phyloP scores from a whole-genome alignment of 768 basidiomycete genomes.

The Lentinula aciculospora region DNA sequence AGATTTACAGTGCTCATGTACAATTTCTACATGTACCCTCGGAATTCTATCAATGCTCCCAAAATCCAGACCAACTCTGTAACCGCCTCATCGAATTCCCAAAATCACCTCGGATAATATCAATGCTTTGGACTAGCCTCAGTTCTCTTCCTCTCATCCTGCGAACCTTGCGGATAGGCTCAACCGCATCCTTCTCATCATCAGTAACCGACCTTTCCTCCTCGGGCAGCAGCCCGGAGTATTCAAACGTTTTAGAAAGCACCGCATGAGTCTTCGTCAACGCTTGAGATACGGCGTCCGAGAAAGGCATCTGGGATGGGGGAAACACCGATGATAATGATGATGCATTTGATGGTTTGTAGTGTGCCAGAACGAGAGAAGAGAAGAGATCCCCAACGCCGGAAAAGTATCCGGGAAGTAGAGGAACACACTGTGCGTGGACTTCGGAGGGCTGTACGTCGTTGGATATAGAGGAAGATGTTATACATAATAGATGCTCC shows the following conservation, averaged over 20 bases:
- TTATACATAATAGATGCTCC: constrained; percentile 73
- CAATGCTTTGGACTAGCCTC: constrained; percentile 73
- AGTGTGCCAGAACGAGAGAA: constrained; percentile 84
- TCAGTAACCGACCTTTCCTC: constrained; percentile 61
- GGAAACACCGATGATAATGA: not conserved
- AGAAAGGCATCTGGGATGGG: constrained; percentile 32
- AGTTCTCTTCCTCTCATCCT: constrained; percentile 87
- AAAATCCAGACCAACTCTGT: constrained; percentile 38
- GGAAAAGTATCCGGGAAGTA: constrained; percentile 88
- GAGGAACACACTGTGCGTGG: constrained; percentile 67
- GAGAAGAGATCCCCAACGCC: constrained; percentile 98
- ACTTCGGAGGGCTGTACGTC: constrained; percentile 35
- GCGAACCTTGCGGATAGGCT: constrained; percentile 57
- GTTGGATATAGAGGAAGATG: constrained; percentile 46
- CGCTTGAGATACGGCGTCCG: constrained; percentile 60
- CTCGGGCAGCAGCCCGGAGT: constrained; percentile 51
- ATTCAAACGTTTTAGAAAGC: constrained; percentile 52
- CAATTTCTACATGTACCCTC: not conserved
- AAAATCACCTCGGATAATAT: constrained; percentile 49
- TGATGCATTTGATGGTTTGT: constrained; percentile 25
- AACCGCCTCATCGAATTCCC: constrained; percentile 18
- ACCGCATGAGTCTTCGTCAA: constrained; percentile 75
- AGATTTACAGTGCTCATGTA: not conserved
- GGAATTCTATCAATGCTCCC: constrained; percentile 15
- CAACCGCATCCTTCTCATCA: constrained; percentile 64